These are phyloP conservation scores for Vaccinium darrowii DNA, from an alignment of 148 eudicot species.

Conservation along the genomic window DNA sequence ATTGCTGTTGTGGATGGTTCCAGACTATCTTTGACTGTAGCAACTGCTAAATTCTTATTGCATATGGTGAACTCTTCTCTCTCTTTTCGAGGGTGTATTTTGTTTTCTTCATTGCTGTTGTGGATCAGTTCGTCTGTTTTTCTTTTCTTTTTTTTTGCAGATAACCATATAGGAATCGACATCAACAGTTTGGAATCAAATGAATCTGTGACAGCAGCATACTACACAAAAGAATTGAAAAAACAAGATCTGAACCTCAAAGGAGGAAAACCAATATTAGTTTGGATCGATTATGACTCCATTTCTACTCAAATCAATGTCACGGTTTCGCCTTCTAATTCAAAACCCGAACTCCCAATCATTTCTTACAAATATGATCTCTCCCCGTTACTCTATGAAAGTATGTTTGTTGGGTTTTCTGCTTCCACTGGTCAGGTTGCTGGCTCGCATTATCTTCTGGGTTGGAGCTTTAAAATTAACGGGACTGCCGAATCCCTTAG, in stretches of 20 bases:
- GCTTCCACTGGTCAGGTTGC: slow-evolving; percentile 30
- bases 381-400: slow-evolving; percentile 12
- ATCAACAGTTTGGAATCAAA: no score
- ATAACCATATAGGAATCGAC: not conserved
- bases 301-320: slow-evolving; percentile 16
- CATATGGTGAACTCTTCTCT: not conserved
- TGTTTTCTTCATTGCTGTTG: not conserved
- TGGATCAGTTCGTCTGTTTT: not conserved
- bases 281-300: slow-evolving; percentile 38
- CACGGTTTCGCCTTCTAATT: slow-evolving; percentile 13
- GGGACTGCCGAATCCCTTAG: slow-evolving; percentile 23
- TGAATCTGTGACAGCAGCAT: not conserved
- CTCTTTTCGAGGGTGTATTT: not conserved
- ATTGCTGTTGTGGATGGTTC: not conserved
- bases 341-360: slow-evolving; percentile 22
- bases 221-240: not conserved
- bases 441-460: slow-evolving; percentile 30
- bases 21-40: no score
- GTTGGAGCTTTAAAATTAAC: slow-evolving; percentile 39
- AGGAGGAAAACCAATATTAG: slow-evolving; percentile 19
- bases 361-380: slow-evolving; percentile 20
- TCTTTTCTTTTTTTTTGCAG: not conserved
- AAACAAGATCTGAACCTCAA: slow-evolving; percentile 16
- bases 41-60: not conserved
- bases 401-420: slow-evolving; percentile 40